These are phyloP conservation scores for Potentilla sterilis DNA, from an alignment of 306 rosid species.

Conservation along the genomic window DNA sequence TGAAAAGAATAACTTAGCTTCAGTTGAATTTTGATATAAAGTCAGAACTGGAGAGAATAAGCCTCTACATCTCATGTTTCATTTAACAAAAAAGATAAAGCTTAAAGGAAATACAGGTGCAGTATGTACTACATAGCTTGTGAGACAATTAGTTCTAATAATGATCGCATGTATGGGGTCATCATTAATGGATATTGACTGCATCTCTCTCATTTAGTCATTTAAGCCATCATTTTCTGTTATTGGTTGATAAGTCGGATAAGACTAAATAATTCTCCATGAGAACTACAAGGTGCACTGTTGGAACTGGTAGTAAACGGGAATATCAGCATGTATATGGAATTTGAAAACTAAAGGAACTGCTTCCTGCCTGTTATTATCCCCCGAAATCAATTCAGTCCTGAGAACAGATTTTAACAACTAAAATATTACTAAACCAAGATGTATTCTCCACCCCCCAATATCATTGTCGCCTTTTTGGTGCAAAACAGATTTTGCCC, in stretches of 20 bases:
- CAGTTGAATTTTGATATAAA: not conserved
- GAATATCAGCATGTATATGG: not conserved
- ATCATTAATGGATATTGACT: not conserved
- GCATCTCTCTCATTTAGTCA: not conserved
- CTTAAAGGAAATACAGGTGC: not conserved
- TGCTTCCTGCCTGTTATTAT: not conserved
- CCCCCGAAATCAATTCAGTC: not conserved
- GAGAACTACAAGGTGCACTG: not conserved
- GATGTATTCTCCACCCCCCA: too few species aligned
- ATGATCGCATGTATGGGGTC: not conserved
- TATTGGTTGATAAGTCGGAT: not conserved
- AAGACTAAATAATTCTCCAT: not conserved
- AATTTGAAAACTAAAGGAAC: not conserved
- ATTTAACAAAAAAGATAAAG: not conserved
- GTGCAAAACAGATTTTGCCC: not conserved
- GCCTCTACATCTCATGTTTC: not conserved
- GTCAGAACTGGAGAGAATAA: not conserved
- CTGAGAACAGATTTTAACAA: not conserved
- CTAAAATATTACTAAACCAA: not conserved
- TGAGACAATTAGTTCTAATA: not conserved
- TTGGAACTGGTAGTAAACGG: not conserved
- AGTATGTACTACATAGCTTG: not conserved
- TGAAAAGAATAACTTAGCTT: constrained; percentile 5
- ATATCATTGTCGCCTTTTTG: too few species aligned
- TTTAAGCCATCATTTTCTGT: not conserved